Conservation (phyloP, 306 rosid species). For the Malus sylvestris region DNA sequence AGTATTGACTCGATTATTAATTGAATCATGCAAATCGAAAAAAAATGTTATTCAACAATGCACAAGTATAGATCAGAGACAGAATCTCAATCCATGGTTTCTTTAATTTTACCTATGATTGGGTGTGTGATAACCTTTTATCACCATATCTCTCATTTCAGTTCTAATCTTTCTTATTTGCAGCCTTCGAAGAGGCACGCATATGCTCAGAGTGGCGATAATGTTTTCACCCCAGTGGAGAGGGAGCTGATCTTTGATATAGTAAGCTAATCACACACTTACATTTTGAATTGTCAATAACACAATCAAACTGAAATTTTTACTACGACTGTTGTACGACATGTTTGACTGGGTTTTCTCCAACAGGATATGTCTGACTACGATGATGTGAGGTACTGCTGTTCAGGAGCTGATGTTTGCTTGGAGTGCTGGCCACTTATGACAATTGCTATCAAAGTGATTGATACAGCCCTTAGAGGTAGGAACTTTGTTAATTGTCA, state of each 20-base stretch:
- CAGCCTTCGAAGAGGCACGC: conserved; percentile 87
- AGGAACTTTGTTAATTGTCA: conserved; percentile 2
- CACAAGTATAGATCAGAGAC: not conserved
- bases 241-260: conserved; percentile 85
- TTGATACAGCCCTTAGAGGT: conserved; percentile 80
- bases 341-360: not conserved
- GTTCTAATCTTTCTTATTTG: conserved; percentile 9
- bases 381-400: conserved; percentile 91
- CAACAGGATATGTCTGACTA: conserved; percentile 83
- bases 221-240: conserved; percentile 76
- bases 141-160: not conserved
- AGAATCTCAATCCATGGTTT: not conserved
- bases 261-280: conserved; percentile 39
- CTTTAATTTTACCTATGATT: not conserved
- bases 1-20: not conserved
- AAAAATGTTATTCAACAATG: not conserved
- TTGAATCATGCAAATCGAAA: not conserved
- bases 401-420: conserved; percentile 95
- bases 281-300: conserved; percentile 1
- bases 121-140: not conserved
- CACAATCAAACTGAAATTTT: not conserved
- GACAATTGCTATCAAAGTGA: conserved; percentile 87
- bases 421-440: conserved; percentile 92
- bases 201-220: conserved; percentile 70
- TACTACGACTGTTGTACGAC: not conserved